Base-by-base conservation (phyloP, 148 eudicot genomes). In the Limonium bicolor region DNA sequence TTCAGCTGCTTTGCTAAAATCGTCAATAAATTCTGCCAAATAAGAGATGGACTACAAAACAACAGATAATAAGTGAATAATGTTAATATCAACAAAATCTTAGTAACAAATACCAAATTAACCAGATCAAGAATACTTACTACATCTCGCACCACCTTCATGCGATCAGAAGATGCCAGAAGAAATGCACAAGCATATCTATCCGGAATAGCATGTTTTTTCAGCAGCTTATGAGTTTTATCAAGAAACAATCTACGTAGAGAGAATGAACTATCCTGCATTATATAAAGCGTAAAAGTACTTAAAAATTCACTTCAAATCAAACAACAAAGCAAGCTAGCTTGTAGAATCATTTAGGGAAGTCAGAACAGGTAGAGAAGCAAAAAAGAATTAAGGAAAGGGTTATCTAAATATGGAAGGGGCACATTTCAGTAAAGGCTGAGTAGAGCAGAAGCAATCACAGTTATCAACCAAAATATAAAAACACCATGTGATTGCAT, bases 151-250 rank as follows among this genome's bases (percentile, higher is more conserved):
- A 74, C 51, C 56, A 73, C 79, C 57, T 69, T 54, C 17, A 27
- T 20, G 51, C 71, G 50, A 41, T 78, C 85, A 32, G 77, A 67
- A 47, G 83, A 76, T 34, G 75, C 76, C 58, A 82, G 58, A 27
- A 82, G 65, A 61, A 87, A 82, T 37, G 94, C 80, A 51, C 96
- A 87, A 17, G 90, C 80, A 77, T 70, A 82, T 73, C 61, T 87
- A 46, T 58, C 58, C 43, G 88, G 80, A 14, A 76, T 10, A 43
- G 61, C 66, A 53, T 55, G 82, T 56, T 53, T 61, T 57, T 60
- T 76, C 68, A 87, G 67, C 54, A 79, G 72, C 64, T 69, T 87
- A 63, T 73, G 64, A 48, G 54, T 49, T 79, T 87, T 87, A 58
- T 62, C 64, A 44, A 77, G 59, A 64, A 79, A 76, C 28, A 52